Percentiles rank a stretch among this genome's conserved stretches.
Conservation (phyloP, 768 basidiomycete genomes). For the Piloderma croceum region DNA sequence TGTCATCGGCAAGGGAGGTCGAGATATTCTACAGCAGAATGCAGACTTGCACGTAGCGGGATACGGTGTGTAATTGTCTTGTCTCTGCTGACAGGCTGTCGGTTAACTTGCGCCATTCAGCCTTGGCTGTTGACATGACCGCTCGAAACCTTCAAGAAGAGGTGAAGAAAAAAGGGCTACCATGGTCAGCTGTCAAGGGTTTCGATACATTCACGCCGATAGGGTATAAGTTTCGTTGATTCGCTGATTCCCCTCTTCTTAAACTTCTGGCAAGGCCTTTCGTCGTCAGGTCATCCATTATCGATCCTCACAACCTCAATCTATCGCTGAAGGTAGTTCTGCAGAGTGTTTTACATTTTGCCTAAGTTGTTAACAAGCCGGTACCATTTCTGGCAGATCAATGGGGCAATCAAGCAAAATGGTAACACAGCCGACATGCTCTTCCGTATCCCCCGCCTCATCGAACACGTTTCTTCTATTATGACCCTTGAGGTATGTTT, state of each 20-base stretch:
- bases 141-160: slow-evolving; percentile 92
- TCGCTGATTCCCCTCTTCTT: slow-evolving; percentile 5
- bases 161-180: slow-evolving; percentile 89
- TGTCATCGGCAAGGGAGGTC: slow-evolving; percentile 84
- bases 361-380: no score
- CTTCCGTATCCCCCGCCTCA: slow-evolving; percentile 80
- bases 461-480: slow-evolving; percentile 90
- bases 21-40: slow-evolving; percentile 69
- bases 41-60: slow-evolving; percentile 84
- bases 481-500: slow-evolving; percentile 85
- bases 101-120: slow-evolving; percentile 32
- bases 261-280: slow-evolving; percentile 50
- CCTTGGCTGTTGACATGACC: slow-evolving; percentile 93
- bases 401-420: slow-evolving; percentile 76
- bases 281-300: slow-evolving; percentile 66
- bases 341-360: no score
- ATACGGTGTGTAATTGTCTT: slow-evolving; percentile 56
- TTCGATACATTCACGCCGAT: slow-evolving; percentile 96
- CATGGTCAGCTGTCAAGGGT: slow-evolving; percentile 95
- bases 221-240: slow-evolving; percentile 44
- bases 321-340: slow-evolving; percentile 65
- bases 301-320: slow-evolving; percentile 69
- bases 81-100: no score
- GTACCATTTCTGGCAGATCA: slow-evolving; percentile 49
- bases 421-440: slow-evolving; percentile 89